Conservation (phyloP, 139 green algal species). For the Coelastrella sp. region DNA sequence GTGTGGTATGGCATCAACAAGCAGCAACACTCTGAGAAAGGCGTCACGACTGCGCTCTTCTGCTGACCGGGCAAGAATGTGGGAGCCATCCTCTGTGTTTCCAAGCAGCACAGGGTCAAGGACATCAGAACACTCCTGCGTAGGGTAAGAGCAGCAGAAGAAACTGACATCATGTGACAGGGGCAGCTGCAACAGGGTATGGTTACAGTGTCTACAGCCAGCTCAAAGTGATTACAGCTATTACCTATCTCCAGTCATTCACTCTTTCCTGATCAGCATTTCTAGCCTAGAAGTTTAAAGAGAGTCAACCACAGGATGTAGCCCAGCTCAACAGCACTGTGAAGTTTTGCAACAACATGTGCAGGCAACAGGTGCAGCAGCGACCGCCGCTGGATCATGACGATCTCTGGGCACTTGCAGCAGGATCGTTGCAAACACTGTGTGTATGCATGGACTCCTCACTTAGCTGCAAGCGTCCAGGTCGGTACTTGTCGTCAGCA, state of each 20-base stretch:
- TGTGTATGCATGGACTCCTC: neutral
- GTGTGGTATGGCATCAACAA: slow-evolving; percentile 36
- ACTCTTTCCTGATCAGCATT: no score
- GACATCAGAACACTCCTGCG: neutral
- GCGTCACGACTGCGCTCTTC: slow-evolving; percentile 23
- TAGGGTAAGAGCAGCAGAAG: neutral
- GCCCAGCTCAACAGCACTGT: no score
- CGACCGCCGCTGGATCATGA: no score
- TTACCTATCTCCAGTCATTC: no score
- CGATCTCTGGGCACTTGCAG: no score
- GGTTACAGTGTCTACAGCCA: neutral
- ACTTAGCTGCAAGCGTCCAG: neutral
- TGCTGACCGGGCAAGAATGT: neutral
- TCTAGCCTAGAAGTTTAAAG: no score
- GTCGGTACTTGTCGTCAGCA: neutral
- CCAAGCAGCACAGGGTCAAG: neutral
- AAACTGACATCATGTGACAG: neutral
- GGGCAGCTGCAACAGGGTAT: neutral
- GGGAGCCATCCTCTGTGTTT: no score
- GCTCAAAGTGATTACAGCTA: no score
- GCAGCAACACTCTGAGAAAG: slow-evolving; percentile 24
- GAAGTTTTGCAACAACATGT: no score
- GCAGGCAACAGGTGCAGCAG: no score
- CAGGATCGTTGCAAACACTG: neutral
- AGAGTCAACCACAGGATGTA: no score